Evolutionary conservation across 805 yeast species (phyloP), one percentile per base, ranked within the genome.

Genomic region (Schwanniomyces yamadae): DNA sequence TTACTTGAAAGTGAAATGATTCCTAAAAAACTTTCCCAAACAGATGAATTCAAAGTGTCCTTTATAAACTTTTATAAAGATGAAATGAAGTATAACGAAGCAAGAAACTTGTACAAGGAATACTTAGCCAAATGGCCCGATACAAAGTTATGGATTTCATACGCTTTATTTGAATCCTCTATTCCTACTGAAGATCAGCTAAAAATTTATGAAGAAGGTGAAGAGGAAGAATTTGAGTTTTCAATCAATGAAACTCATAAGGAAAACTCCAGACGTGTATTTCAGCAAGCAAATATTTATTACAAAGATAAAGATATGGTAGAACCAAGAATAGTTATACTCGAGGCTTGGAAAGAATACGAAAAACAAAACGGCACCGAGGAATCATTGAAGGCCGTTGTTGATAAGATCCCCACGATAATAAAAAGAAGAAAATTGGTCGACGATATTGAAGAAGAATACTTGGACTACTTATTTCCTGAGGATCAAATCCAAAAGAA

Each of bases 141-240:
- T 14, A 34, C 48, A 1, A 42, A 44, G 13, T 37, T 46, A 6
- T 84, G 93, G 87, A 71, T 84, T 10, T 68, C 79, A 17, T 72
- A 68, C 49, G 95, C 95, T 2, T 58, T 78, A 44, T 83, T 84
- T 55, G 95, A 87, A 54, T 63, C 83, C 2, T 66, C 81, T 1
- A 70, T 80, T 1, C 88, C 88, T 6, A 70, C 80, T 1, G 66
- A 68, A 1, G 66, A 61, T 14, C 84, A 80, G 44, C 40, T 78
- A n/a, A 50, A 49, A 12, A 54, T 55, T 15, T 68, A 66, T 39
- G 71, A 71, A 9, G 63, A 57, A 14, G 73, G 69, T 24, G 72
- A 60, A 10, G 75, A 63, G 1, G 69, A 70, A 11, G 84, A 72
- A 36, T 71, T 82, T 37, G 77, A 69, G 41, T 67, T 77, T 34